Evolutionary conservation across 441 rosid genomes (phyloP).

Genomic region (Theobroma grandiflorum): DNA sequence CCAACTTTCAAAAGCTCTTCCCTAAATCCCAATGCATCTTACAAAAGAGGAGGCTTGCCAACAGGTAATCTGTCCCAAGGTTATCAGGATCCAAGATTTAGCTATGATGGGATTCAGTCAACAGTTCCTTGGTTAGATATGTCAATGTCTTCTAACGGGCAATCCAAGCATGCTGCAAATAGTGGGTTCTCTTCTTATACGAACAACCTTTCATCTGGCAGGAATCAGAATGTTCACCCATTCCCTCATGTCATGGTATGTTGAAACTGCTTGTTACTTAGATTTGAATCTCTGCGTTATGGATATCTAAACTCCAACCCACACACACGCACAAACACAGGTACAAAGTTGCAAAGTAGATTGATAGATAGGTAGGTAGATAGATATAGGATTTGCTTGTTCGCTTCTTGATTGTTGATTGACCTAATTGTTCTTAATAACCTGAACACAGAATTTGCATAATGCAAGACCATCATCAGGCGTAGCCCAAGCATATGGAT

Average conservation of each 20-base stretch:
- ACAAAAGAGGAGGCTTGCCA: conserved; percentile 48
- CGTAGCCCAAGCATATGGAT: conserved; percentile 48
- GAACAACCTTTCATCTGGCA: conserved; percentile 42
- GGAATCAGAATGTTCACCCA: conserved; percentile 50
- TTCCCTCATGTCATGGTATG: conserved; percentile 54
- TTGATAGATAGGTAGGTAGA: background rate
- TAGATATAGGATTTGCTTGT: background rate
- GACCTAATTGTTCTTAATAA: background rate
- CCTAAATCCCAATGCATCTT: conserved; percentile 49
- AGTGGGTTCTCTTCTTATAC: conserved; percentile 44
- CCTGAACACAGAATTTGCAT: conserved; percentile 48
- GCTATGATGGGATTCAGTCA: conserved; percentile 54
- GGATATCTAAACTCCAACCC: background rate
- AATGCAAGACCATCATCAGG: conserved; percentile 49
- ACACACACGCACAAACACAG: background rate
- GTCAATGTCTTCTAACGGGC: conserved; percentile 44
- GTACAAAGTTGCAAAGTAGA: background rate
- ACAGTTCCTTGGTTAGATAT: conserved; percentile 52
- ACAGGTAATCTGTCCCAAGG: conserved; percentile 40
- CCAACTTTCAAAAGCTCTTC: conserved; percentile 47
- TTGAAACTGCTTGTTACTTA: background rate
- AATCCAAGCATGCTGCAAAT: conserved; percentile 38
- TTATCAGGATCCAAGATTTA: conserved; percentile 56
- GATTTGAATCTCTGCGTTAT: background rate
- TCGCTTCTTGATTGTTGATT: background rate